Base-by-base conservation (phyloP, 2,329 filamentous ascomycete genomes). In the Microdochium paspali region DNA sequence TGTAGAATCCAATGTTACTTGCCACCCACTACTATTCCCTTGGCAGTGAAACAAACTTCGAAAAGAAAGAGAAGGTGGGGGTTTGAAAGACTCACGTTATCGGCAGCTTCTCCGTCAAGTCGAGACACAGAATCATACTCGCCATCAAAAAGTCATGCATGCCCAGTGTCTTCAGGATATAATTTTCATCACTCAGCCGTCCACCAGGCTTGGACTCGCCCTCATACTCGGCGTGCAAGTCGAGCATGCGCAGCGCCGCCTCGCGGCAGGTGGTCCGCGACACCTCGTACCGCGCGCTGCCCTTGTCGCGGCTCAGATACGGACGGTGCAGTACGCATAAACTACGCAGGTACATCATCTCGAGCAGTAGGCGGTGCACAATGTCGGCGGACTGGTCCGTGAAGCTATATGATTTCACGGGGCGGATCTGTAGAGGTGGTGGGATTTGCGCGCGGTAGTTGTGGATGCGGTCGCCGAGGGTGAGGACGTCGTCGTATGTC, bases 101-200 rank as follows among this genome's bases (percentile, higher is more conserved):
- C 20, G 66, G 60, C 24, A 55, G 52, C 18, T 65, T 66, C 51
- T 71, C 69, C 23, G 62, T 65, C 12, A 74, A 58, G 51, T 76
- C 72, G 3, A 82, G 58, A 48, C 75, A 82, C 5, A 82, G 55
- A 35, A 82, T 72, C 74, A 80, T 82, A 12, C 76, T 71, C 0
- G 78, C 78, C 18, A 81, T 68, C 24, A 82, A 60, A 50, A 79
- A 82, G 52, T 81, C 75, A 28, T 79, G 74, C 21, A 74, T 62
- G 4, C 72, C 73, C 42, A 81, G 57, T 3, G 70, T 72, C 3
- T 71, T 71, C 7, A 80, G 57, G 63, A 81, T 74, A 60, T 73
- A 77, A 39, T 71, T 66, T 45, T 80, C 72, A 32, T 71, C 66
- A 47, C 71, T 66, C 50, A 82, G 59, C 20, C 73, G 66, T 0